Conservation (phyloP, 371 early-diverging fungal genomes). For the Mortierella sp. region DNA sequence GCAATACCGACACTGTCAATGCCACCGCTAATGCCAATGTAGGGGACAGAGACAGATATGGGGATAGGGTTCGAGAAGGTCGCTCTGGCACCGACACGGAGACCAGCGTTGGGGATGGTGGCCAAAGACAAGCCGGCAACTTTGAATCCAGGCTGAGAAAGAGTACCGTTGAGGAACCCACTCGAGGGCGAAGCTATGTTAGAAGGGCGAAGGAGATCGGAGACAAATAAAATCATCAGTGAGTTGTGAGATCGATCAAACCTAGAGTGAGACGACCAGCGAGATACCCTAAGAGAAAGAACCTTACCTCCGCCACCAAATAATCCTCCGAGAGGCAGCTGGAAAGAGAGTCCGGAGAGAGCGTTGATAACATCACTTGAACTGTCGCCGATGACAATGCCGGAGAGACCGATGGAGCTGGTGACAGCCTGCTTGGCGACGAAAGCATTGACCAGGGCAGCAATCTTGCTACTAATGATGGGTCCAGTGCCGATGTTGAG, state of each 20-base stretch:
- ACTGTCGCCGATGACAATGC: constrained; percentile 46
- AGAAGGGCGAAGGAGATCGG: not conserved
- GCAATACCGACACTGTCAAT: constrained; percentile 47
- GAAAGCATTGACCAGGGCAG: constrained; percentile 43
- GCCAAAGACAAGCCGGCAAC: constrained; percentile 41
- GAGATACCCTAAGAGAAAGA: not conserved
- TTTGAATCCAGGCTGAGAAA: constrained; percentile 41
- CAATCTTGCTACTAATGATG: constrained; percentile 40
- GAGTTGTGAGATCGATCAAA: not conserved
- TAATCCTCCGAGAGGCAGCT: constrained; percentile 34
- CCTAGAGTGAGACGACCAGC: not conserved
- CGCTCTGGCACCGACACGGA: constrained; percentile 45
- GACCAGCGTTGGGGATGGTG: constrained; percentile 53
- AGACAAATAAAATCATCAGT: not conserved
- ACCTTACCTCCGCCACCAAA: constrained; percentile 37
- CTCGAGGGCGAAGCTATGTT: not conserved
- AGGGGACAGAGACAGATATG: constrained; percentile 49
- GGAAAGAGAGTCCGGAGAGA: constrained; percentile 33
- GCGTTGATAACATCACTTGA: constrained; percentile 38
- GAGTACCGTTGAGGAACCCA: constrained; percentile 20
- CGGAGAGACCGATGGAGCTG: constrained; percentile 33
- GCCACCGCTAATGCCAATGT: constrained; percentile 48
- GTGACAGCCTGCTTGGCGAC: constrained; percentile 43
- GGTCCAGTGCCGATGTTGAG: constrained; percentile 44
- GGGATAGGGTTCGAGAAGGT: constrained; percentile 54